Base-by-base conservation (phyloP, 1,139 yeast species). In the Nakaseomyces uthaithaninus region DNA sequence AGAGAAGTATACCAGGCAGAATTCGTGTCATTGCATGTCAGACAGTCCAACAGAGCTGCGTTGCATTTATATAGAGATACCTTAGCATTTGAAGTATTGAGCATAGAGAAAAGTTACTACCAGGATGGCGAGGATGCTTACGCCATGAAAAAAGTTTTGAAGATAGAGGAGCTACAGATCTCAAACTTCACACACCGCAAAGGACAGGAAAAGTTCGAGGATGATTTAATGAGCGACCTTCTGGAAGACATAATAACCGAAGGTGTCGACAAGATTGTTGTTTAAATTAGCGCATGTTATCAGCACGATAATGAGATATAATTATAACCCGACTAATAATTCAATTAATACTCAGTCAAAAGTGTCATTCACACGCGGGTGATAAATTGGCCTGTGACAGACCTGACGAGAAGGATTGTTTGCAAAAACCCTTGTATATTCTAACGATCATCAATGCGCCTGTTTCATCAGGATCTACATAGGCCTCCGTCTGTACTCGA, bases 51-150 rank as follows among this genome's bases (percentile, higher is more conserved):
- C 65, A 68, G 87, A 55, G 98, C 98, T 12, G 98, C 98, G 11
- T 71, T 89, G 55, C 95, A 87, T 64, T 71, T 91, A 48, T 91
- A 91, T 67, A 72, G 83, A 59, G 95, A 86, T 57, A 83, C 95
- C 4, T 71, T 93, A 47, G 69, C 75, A 47, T 91, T 93, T 60
- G 89, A 77, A 54, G 91, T 86, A 36, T 71, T 81, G 42, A 76
- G 80, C 36, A 79, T 91, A 44, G 96, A 89, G 55, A 82, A 77
- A 52, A 74, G 82, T 16, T 91, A 93, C 61, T 91, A 91, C 59
- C 96, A 91, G 44, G 97, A 91, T 62, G 95, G 95, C 20, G 99
- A 93, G 62, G 97, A 93, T 65, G 98, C 98, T n/a, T 91, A 87
- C 62, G 83, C 94, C 33, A 91, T 91, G 98, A 79, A 77, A 57